phyloP scores from a whole-genome alignment of 768 basidiomycete species.

The Phanerochaete carnosa region DNA sequence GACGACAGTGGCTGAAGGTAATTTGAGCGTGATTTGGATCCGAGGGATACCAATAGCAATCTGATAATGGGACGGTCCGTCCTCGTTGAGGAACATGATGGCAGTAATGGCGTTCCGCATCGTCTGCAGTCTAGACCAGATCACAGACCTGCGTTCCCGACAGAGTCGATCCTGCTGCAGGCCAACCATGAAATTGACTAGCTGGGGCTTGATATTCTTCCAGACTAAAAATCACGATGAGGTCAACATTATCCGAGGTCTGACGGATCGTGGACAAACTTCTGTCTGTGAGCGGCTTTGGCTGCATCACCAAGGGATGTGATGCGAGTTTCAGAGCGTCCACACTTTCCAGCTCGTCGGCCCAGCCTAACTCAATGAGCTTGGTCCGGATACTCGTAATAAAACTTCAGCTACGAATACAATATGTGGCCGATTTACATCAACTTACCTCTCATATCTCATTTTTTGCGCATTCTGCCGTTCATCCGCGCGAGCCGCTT shows the following conservation, averaged over 20 bases:
- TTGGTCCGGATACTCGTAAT: not conserved
- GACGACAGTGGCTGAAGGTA: not conserved
- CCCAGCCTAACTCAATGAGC: not conserved
- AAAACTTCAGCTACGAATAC: not conserved
- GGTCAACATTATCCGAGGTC: not conserved
- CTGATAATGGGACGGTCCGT: not conserved
- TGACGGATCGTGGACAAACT: not conserved
- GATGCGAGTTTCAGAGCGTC: not conserved
- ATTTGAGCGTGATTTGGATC: not conserved
- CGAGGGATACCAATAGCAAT: not conserved
- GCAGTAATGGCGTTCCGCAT: not conserved
- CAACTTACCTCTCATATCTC: not conserved
- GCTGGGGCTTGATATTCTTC: not conserved
- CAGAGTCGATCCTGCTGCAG: not conserved
- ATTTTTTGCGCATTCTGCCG: not conserved
- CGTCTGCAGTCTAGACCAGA: not conserved
- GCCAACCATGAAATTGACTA: not conserved
- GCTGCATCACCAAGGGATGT: not conserved
- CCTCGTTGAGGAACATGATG: not conserved
- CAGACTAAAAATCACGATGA: not conserved
- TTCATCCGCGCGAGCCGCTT: not conserved
- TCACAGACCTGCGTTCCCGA: not conserved
- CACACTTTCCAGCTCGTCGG: not conserved
- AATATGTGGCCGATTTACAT: too few species aligned
- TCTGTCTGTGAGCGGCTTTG: not conserved